Evolutionary conservation across 2,329 filamentous ascomycete species (phyloP), one percentile per base, ranked within the genome.

Genomic region (Colletotrichum zoysiae): DNA sequence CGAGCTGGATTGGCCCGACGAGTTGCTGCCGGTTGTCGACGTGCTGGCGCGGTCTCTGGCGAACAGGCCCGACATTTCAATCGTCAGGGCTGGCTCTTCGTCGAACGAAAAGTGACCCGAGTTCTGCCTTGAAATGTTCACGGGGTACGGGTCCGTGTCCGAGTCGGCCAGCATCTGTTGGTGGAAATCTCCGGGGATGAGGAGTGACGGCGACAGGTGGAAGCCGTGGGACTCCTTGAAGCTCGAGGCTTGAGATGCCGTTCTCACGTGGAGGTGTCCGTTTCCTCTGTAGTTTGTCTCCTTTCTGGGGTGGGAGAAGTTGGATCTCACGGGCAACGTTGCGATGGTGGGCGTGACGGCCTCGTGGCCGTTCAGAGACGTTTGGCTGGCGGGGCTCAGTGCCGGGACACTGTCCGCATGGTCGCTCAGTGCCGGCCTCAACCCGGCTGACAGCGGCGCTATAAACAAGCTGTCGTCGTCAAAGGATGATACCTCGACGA

Each of bases 171-270:
- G 50, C 82, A 90, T 86, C 75, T 89, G 84, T 73, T 86, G 84
- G 64, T 87, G 85, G 74, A 86, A 90, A 63, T 92, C 89, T 58
- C 82, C 80, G 16, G 90, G 89, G 65, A 91, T 89, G 61, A 91
- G 82, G n/a, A 91, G 82, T 4, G 88, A 88, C 0, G 90, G 89
- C 9, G 89, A 91, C 44, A 91, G 79, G 53, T 83, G 85, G 76
- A 90, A 90, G 18, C 86, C 87, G 67, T 90, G 86, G 0, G 85
- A 86, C 77, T 91, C 89, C 75, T 86, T 86, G 78, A 88, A 90
- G 76, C 84, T 89, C 2, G 85, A 87, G 0, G 84, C 83, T 18
- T 84, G 82, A 3, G 89, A 88, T 35, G 81, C 79, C 42, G 79
- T 82, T 61, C 83, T 82, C 50, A 78, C 77, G 67, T 84, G 82